Base-by-base conservation (phyloP, 257 asterid species). In the Scutellaria baicalensis region DNA sequence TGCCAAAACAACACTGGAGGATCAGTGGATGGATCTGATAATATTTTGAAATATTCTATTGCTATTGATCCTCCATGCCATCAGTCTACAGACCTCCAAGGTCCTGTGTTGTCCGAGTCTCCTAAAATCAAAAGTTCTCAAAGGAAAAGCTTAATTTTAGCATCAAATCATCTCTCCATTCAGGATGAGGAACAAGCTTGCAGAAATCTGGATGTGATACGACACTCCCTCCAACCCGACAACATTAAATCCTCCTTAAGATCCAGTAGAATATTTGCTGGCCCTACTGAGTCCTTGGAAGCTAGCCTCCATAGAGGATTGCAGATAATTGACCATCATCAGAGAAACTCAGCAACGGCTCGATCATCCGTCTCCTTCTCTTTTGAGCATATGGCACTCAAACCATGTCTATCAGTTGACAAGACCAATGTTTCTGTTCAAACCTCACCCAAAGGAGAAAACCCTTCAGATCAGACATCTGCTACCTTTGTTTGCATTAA, bases 241-340 rank as follows among this genome's bases (percentile, higher is more conserved):
- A 80, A 43, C 36, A 56, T 81, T 16, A 81, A 71, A 55, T 86
- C 93, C 58, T 91, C 97, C 51, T 73, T 94, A 61, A 83, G 96
- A 81, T 89, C 96, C 13, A 94, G 96, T 73, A 83, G 84, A 77
- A 73, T 84, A 27, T 86, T 89, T 77, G 84, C 88, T 13, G 96
- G 96, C 56, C 86, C 89, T 18, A 79, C 95, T 0, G 96, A 94
- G 70, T 86, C 93, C 64, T 77, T 94, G 80, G 97, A 87, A 72
- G 96, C 97, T 40, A 94, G 99, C 78, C 95, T 94, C 49, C 89
- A 89, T 36, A 86, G 89, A 77, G 99, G 99, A 42, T 78, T 91
- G 64, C 89, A 89, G 84, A 85, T 94, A 17, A 89, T 94, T 21
- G 97, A 91, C 49, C 65, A 80, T 83, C 99, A 91, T 75, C 96